Evolutionary conservation across 345 rosid species (phyloP), one percentile per base, ranked within the genome.

Genomic region (Heritiera littoralis): DNA sequence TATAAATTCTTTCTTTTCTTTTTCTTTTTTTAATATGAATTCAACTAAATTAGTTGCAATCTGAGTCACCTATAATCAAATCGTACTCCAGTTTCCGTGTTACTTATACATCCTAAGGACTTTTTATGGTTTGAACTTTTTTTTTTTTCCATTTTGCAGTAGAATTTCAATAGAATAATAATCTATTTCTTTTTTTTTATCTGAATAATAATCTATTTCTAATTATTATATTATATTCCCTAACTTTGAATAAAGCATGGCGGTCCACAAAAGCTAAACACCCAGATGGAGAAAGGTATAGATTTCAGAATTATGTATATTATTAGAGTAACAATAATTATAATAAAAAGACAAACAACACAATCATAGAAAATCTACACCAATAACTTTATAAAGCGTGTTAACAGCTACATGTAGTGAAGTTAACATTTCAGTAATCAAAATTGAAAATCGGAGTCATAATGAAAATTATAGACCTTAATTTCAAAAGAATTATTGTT

Each of bases 361-460:
- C 72, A 67, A 67, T 45, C 72, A 67, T 43, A 67, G 8, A 67
- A 43, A 67, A 67, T 20, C 7, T 67, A n/a, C 32, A 9, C 72
- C 66, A 61, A 61, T 61, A 10, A 28, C 66, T 15, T 61, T 11
- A 10, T 28, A 28, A 61, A 28, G 40, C 6, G 17, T 30, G 40
- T 61, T 61, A 60, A 61, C 5, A 12, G 18, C 41, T 30, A 32
- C 18, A 63, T 32, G 13, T 12, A 5, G 67, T 13, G 43, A 30
- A 61, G 8, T 41, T 63, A 32, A 63, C 18, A 63, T 30, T 63
- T 30, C n/a, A 13, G n/a, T 63, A 11, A 63, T 32, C 43, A 63
- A 63, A 30, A 63, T 46, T 5, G 23, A 20, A 69, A n/a, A 56
- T 69, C 32, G 15, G 55, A 46, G 30, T 20, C 54, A 12, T 46